phyloP scores from a whole-genome alignment of 148 eudicot species.

The Chenopodium berlandieri region DNA sequence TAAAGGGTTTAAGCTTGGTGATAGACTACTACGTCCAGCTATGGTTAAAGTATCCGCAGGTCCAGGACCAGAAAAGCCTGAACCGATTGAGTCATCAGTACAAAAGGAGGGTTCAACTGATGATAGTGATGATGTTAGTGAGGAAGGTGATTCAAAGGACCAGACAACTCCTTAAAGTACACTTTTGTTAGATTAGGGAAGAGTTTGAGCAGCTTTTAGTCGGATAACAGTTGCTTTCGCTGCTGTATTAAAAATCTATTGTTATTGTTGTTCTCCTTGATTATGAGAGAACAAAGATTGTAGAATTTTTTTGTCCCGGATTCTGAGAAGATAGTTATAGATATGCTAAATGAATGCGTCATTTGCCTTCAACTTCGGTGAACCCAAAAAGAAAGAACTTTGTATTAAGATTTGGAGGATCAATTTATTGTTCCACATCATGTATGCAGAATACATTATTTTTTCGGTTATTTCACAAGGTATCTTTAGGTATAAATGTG shows the following conservation, averaged over 20 bases:
- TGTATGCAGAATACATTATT: too few species aligned
- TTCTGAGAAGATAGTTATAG: slow-evolving; percentile 7
- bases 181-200: slow-evolving; percentile 17
- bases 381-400: background rate
- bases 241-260: slow-evolving; percentile 8
- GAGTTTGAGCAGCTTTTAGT: background rate
- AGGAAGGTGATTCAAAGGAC: slow-evolving; percentile 19
- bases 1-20: slow-evolving; percentile 78
- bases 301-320: background rate
- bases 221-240: slow-evolving; percentile 1
- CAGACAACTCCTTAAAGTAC: slow-evolving; percentile 13
- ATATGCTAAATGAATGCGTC: background rate
- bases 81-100: slow-evolving; percentile 32
- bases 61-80: slow-evolving; percentile 68
- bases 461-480: too few species aligned
- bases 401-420: too few species aligned
- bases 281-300: slow-evolving; percentile 10
- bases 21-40: slow-evolving; percentile 74
- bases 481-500: too few species aligned
- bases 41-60: slow-evolving; percentile 97
- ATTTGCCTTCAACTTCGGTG: background rate
- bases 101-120: slow-evolving; percentile 33
- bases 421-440: too few species aligned
- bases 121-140: slow-evolving; percentile 21
- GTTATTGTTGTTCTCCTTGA: slow-evolving; percentile 5